These are phyloP conservation scores for Candida suzukii DNA, from an alignment of 805 yeast species.

Conservation along the genomic window DNA sequence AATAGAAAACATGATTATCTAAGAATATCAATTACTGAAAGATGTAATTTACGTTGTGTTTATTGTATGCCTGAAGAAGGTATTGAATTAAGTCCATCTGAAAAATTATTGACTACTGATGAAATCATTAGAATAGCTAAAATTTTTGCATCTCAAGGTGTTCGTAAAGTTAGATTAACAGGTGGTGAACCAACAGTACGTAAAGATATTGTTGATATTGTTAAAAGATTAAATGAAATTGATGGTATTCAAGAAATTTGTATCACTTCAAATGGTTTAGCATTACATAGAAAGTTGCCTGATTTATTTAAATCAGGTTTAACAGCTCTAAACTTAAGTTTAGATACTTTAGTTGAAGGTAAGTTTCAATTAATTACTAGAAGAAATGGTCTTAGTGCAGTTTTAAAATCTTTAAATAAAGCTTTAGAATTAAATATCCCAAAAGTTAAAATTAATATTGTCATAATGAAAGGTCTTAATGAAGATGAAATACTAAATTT, in stretches of 20 bases:
- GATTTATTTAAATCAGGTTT: conserved; percentile 34
- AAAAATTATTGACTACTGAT: conserved; percentile 31
- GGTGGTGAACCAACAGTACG: conserved; percentile 55
- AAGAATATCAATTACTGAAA: conserved; percentile 43
- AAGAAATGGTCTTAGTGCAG: conserved; percentile 40
- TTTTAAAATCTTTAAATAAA: conserved; percentile 33
- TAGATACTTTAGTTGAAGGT: conserved; percentile 46
- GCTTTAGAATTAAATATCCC: conserved; percentile 38
- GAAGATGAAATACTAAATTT: conserved; percentile 46
- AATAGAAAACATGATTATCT: conserved; percentile 41
- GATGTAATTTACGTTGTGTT: conserved; percentile 39
- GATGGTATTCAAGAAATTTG: conserved; percentile 41
- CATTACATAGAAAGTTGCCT: conserved; percentile 40
- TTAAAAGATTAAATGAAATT: conserved; percentile 28
- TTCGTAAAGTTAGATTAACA: conserved; percentile 42
- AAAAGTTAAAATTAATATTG: conserved; percentile 42
- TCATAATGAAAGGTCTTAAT: conserved; percentile 40
- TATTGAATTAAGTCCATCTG: conserved; percentile 37
- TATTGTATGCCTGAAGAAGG: conserved; percentile 58
- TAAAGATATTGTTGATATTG: conserved; percentile 39
- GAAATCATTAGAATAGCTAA: conserved; percentile 37
- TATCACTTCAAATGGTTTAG: conserved; percentile 45
- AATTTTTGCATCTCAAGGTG: conserved; percentile 41
- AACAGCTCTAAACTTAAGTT: conserved; percentile 38
- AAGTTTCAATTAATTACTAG: conserved; percentile 43